A percentile compares a stretch with the other conserved stretches of the same genome.
Conservation (phyloP, 805 yeast species). For the Metschnikowia borealis region DNA sequence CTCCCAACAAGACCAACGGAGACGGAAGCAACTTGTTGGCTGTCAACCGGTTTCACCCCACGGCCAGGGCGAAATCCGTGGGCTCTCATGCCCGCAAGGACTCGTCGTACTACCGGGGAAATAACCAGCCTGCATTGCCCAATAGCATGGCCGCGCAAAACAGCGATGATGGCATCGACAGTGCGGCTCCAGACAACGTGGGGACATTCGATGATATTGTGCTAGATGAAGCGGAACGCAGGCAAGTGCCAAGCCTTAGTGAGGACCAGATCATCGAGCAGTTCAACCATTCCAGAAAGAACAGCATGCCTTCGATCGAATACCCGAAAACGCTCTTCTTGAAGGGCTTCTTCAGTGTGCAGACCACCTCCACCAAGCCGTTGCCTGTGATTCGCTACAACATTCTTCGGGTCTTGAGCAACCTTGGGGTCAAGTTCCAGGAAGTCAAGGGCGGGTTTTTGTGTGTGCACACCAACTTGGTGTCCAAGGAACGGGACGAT, state of each 20-base stretch:
- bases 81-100: slow-evolving; percentile 72
- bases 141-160: slow-evolving; percentile 37
- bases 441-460: slow-evolving; percentile 94
- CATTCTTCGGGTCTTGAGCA: slow-evolving; percentile 70
- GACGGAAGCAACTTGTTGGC: slow-evolving; percentile 1
- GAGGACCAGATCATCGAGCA: slow-evolving; percentile 42
- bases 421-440: slow-evolving; percentile 72
- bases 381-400: slow-evolving; percentile 83
- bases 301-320: slow-evolving; percentile 90
- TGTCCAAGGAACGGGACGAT: slow-evolving; percentile 24
- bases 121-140: slow-evolving; percentile 45
- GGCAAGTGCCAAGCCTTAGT: slow-evolving; percentile 33
- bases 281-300: slow-evolving; percentile 56
- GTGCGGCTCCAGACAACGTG: slow-evolving; percentile 23
- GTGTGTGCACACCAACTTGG: slow-evolving; percentile 52
- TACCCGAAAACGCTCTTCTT: slow-evolving; percentile 86
- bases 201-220: slow-evolving; percentile 54
- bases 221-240: slow-evolving; percentile 34
- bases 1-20: neutral
- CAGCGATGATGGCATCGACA: slow-evolving; percentile 38
- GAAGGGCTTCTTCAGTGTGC: slow-evolving; percentile 92
- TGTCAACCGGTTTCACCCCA: slow-evolving; percentile 54
- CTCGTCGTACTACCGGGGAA: slow-evolving; percentile 31
- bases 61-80: slow-evolving; percentile 83
- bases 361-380: slow-evolving; percentile 90